These are phyloP conservation scores for Euphrasia arctica DNA, from an alignment of 305 asterid genomes.

Conservation along the genomic window DNA sequence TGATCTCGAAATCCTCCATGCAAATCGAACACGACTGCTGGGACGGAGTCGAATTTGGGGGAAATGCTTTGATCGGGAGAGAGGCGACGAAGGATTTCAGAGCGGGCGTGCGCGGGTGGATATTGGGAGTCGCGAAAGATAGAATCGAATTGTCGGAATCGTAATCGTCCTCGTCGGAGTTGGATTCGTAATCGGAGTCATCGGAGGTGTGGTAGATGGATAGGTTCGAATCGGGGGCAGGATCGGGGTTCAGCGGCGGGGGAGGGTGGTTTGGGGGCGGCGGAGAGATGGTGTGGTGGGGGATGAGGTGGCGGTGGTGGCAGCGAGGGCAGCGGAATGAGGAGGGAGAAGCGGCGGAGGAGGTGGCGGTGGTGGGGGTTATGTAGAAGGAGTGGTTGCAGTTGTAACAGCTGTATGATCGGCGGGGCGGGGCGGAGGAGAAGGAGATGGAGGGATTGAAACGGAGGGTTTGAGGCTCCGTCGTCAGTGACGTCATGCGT, in stretches of 20 bases:
- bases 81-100: conserved; percentile 36
- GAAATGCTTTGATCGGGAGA: conserved; percentile 33
- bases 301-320: conserved; percentile 52
- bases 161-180: conserved; percentile 29
- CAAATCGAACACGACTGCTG: conserved; percentile 49
- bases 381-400: conserved; percentile 46
- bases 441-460: conserved; percentile 22
- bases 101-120: conserved; percentile 29
- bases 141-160: conserved; percentile 38
- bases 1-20: conserved; percentile 46
- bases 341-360: conserved; percentile 32
- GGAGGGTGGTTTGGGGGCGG: conserved; percentile 23
- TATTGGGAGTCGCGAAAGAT: conserved; percentile 26
- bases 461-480: conserved; percentile 31
- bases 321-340: conserved; percentile 60
- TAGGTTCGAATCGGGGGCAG: conserved; percentile 14
- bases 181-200: conserved; percentile 35
- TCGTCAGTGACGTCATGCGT: conserved; percentile 25
- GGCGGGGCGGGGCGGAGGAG: conserved; percentile 27
- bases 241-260: conserved; percentile 18
- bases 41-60: conserved; percentile 29
- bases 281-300: conserved; percentile 43
- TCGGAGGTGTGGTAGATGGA: conserved; percentile 33
- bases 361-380: conserved; percentile 27
- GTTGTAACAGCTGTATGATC: conserved; percentile 47